These are phyloP conservation scores for Talaromyces pinophilus DNA, from an alignment of 2,329 filamentous ascomycete genomes.

Conservation along the genomic window DNA sequence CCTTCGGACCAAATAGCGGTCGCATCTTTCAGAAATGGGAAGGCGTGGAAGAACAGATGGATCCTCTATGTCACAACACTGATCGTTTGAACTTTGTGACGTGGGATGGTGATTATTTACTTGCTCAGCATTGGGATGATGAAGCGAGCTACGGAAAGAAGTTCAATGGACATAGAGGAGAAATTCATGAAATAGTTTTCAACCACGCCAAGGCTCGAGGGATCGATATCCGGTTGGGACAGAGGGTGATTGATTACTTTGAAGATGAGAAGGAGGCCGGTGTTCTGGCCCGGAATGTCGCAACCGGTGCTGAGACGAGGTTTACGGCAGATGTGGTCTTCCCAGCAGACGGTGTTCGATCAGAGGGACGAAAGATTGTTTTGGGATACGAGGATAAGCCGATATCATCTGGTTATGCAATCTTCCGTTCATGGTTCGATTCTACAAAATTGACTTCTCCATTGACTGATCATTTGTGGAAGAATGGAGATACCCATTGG, in stretches of 20 bases:
- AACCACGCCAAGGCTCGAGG: conserved; percentile 32
- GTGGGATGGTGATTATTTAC: conserved; percentile 33
- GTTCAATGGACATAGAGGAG: conserved; percentile 39
- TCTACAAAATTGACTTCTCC: conserved; percentile 11
- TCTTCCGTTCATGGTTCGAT: conserved; percentile 26
- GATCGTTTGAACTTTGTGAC: conserved; percentile 32
- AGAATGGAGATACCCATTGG: conserved; percentile 52
- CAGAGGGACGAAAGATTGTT: conserved; percentile 53
- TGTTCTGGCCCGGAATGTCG: conserved; percentile 30
- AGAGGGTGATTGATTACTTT: conserved; percentile 33
- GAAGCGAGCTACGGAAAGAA: conserved; percentile 32
- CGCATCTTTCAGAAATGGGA: conserved; percentile 35
- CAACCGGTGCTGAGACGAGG: conserved; percentile 25
- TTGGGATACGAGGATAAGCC: conserved; percentile 35
- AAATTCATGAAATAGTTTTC: conserved; percentile 38
- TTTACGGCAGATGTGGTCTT: conserved; percentile 55
- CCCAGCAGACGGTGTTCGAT: conserved; percentile 58
- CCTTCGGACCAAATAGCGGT: conserved; percentile 31
- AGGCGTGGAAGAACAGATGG: conserved; percentile 36
- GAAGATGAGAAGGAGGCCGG: conserved; percentile 31
- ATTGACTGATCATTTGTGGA: conserved; percentile 50
- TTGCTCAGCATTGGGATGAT: conserved; percentile 17
- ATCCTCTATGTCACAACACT: conserved; percentile 34
- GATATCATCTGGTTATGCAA: conserved; percentile 30
- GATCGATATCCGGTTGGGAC: conserved; percentile 36